These are phyloP conservation scores for Sphagnum tenellum DNA, from an alignment of 225 moss, liverwort and hornwort genomes.

Conservation along the genomic window DNA sequence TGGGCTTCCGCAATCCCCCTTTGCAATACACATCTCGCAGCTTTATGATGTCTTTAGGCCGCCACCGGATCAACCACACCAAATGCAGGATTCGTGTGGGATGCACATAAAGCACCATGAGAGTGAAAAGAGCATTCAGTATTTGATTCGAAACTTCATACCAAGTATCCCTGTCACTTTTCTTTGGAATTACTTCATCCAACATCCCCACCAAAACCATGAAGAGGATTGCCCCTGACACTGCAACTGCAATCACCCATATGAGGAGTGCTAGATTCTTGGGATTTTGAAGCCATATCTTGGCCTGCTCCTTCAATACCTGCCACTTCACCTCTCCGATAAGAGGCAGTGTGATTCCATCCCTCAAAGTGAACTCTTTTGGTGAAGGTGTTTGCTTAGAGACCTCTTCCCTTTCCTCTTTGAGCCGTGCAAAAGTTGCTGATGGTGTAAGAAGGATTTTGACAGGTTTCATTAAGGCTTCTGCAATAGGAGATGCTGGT, in stretches of 20 bases:
- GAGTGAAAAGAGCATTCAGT: constrained; percentile 80
- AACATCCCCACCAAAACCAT: constrained; percentile 99
- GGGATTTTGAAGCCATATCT: constrained; percentile 69
- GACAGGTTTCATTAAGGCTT: constrained; percentile 1
- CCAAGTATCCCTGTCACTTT: constrained; percentile 55
- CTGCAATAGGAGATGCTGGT: constrained; percentile 18
- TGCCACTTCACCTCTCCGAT: constrained; percentile 60
- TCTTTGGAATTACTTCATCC: constrained; percentile 48
- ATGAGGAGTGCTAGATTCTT: constrained; percentile 59
- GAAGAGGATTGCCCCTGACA: constrained; percentile 84
- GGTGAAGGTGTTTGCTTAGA: constrained; percentile 63
- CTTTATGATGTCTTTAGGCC: constrained; percentile 49
- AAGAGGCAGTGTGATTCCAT: constrained; percentile 57
- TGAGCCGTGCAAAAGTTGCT: constrained; percentile 49
- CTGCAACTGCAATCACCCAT: constrained; percentile 68
- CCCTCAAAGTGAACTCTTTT: constrained; percentile 19
- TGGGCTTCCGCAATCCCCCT: constrained; percentile 66
- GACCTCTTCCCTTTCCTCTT: constrained; percentile 60
- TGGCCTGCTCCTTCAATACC: constrained; percentile 12
- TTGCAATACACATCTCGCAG: constrained; percentile 67
- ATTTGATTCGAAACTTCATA: constrained; percentile 90
- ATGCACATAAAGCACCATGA: constrained; percentile 83
- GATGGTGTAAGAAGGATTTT: constrained; percentile 41
- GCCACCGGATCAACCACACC: constrained; percentile 57
- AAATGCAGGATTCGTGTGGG: constrained; percentile 58